phyloP scores from a whole-genome alignment of 257 asterid species.

The Solanum raphanifolium region DNA sequence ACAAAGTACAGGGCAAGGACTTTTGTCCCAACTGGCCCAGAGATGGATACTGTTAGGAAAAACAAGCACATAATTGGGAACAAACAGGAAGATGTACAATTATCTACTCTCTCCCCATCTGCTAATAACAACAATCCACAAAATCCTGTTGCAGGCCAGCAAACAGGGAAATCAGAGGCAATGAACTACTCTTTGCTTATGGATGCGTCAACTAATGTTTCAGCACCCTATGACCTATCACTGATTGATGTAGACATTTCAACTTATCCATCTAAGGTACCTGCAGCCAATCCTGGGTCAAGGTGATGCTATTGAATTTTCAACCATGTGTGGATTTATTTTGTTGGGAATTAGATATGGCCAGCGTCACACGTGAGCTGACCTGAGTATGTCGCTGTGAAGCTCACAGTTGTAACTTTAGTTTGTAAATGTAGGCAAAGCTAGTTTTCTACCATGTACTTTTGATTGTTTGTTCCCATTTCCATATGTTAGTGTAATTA shows the following conservation, averaged over 20 bases:
- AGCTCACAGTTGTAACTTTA: constrained; percentile 1
- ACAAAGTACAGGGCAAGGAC: constrained; percentile 88
- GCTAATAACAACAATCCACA: constrained; percentile 25
- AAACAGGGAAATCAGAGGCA: constrained; percentile 43
- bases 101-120: constrained; percentile 51
- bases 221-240: constrained; percentile 54
- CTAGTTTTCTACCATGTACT: background rate
- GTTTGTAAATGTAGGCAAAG: constrained; percentile 5
- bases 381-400: background rate
- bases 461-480: background rate
- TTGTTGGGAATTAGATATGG: background rate
- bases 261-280: constrained; percentile 43
- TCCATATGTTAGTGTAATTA: background rate
- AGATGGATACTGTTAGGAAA: constrained; percentile 86
- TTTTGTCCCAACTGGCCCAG: constrained; percentile 90
- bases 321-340: background rate
- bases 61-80: constrained; percentile 53
- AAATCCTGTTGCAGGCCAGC: constrained; percentile 14
- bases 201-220: constrained; percentile 31
- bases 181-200: constrained; percentile 45
- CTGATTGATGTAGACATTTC: constrained; percentile 78
- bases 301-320: constrained; percentile 28
- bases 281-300: constrained; percentile 36
- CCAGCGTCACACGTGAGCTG: background rate
- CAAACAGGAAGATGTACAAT: constrained; percentile 58